Base-by-base conservation (phyloP, 768 basidiomycete genomes). In the Lactarius tabidus region DNA sequence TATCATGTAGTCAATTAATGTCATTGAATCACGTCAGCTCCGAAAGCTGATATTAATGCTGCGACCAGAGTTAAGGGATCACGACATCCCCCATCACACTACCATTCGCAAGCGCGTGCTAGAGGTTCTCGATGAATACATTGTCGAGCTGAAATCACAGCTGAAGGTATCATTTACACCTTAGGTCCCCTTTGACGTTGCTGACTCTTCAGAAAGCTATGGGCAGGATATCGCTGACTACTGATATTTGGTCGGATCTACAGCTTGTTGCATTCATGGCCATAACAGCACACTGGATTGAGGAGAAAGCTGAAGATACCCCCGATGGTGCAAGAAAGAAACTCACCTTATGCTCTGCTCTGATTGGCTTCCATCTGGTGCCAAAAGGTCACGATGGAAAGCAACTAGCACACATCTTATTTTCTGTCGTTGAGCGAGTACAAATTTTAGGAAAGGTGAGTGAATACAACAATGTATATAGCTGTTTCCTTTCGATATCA, bases 241-340 rank as follows among this genome's bases (percentile, higher is more conserved):
- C 67, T 1, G 67, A 70, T 28, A 31, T 68, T 9, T 70, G 70
- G 80, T 68, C 74, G 12, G 77, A 80, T 54, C 65, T 68, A 6
- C 76, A 78, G 52, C 68, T 75, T 10, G 33, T 52, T 0, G 73
- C 79, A 14, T 81, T 71, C 67, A 79, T 81, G 77, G 80, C 77
- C 14, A 73, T 79, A 0, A 81, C 79, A 3, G 77, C 74, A 1
- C 80, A 81, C 60, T 82, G 76, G 77, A 75, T 79, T 39, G 59
- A 78, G 14, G 38, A 39, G 38, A 9, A 39, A 17, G 38, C 17
- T 17, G 38, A 39, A 39, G 38, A 39, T 17, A 39, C 38, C 38
- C 38, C 9, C 6, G 38, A 39, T 18, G 38, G 38, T 39, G 5
- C 17, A 18, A 18, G 38, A 18, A 39, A 39, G 38, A 39, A 39